Base-by-base conservation (phyloP, 257 asterid species). In the Solanum sejunctum region DNA sequence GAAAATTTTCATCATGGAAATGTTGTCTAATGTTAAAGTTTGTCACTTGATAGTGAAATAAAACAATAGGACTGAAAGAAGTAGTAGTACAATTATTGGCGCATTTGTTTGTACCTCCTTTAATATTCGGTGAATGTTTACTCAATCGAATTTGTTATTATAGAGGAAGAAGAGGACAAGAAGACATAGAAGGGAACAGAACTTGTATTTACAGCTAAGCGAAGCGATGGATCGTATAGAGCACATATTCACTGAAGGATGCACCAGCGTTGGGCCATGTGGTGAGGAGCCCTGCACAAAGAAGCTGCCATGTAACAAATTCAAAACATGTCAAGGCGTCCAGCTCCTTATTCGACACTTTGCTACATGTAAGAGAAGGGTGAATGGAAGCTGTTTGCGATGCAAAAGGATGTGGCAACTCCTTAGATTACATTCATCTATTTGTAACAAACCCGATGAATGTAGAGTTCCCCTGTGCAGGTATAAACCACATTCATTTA, bases 341-440 rank as follows among this genome's bases (percentile, higher is more conserved):
- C 98, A 96, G 90, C 97, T 92, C 84, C 89, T 93, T 81, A 91
- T 96, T 49, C 91, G 86, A 88, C 99, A 96, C 84, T 96, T 94
- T 8, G 98, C 97, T 39, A 79, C 88, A 15, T 96, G 99, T 63
- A 89, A 90, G 92, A 93, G 88, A 86, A 91, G 92, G 90, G 97
- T 90, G 1, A 94, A 94, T 43, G 99, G 98, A 12, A 96, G 98
- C 20, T 96, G 99, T 71, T 71, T 85, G 56, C 89, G 93, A 45
- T 96, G 98, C 87, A 92, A 89, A n/a, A 80, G 98, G 51, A 96
- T 96, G 99, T 94, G 98, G 99, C 99, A 96, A 87, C 94, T 96
- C 23, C 90, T 96, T 64, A 82, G 89, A 80, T 63, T 96, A 69
- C 99, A 96, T 75, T 94, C 99, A 3, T 94, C 95, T 41, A 92